phyloP scores from a whole-genome alignment of 805 yeast genomes.

The Kuraishia capsulata region DNA sequence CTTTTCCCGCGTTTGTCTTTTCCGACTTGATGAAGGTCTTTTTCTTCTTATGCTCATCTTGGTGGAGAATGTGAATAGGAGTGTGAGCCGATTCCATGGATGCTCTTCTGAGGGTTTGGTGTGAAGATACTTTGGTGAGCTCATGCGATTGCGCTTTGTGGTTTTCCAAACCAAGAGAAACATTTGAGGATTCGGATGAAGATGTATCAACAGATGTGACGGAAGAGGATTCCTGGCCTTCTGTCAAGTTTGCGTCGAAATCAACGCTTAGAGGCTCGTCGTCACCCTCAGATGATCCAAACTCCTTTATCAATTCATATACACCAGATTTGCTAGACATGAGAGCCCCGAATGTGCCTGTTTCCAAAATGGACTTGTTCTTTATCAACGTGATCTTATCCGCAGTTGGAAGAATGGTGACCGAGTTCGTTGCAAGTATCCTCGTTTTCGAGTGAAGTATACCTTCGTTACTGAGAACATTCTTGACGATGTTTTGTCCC shows the following conservation, averaged over 20 bases:
- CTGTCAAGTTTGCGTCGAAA: not conserved
- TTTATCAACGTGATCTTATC: conserved; percentile 52
- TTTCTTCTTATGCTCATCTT: conserved; percentile 17
- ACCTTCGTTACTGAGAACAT: conserved; percentile 38
- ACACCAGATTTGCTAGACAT: conserved; percentile 16
- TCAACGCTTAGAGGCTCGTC: not conserved
- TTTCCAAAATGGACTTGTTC: conserved; percentile 45
- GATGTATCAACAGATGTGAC: not conserved
- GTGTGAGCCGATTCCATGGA: not conserved
- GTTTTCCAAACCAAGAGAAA: not conserved
- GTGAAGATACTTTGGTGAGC: not conserved
- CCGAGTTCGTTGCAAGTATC: conserved; percentile 49
- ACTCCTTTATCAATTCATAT: conserved; percentile 26
- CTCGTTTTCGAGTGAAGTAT: conserved; percentile 42
- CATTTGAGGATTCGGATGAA: not conserved
- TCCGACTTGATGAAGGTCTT: conserved; percentile 40
- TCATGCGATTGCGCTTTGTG: too few relatives aligned
- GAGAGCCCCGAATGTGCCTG: conserved; percentile 37
- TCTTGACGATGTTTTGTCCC: conserved; percentile 69
- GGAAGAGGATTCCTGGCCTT: not conserved
- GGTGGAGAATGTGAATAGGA: conserved; percentile 13
- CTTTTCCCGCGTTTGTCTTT: conserved; percentile 51
- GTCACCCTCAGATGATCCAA: conserved; percentile 14
- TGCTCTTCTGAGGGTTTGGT: not conserved
- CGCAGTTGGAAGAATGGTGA: conserved; percentile 47